phyloP scores from a whole-genome alignment of 2,329 filamentous ascomycete genomes.

The Zarea fungicola region DNA sequence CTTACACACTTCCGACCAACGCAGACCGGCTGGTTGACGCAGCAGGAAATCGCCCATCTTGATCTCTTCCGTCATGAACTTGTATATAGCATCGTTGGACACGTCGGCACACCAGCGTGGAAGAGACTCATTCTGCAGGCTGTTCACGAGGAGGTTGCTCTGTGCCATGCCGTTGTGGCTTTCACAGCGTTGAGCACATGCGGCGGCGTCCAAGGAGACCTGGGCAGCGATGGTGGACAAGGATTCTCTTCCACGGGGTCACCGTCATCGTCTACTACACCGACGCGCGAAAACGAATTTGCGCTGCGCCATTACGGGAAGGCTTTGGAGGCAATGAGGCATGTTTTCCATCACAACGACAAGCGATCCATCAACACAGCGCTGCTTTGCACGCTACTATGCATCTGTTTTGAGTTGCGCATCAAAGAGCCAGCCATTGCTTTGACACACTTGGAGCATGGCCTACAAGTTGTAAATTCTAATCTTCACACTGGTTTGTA shows the following conservation, averaged over 20 bases:
- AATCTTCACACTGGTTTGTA: conserved; percentile 13
- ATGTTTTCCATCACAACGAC: conserved; percentile 9
- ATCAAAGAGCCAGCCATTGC: conserved; percentile 11
- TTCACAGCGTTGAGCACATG: conserved; percentile 13
- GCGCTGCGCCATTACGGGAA: conserved; percentile 13
- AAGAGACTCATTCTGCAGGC: conserved; percentile 14
- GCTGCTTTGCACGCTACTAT: conserved; percentile 15
- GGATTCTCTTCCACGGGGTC: not conserved
- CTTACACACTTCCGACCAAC: conserved; percentile 15
- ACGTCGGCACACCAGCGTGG: conserved; percentile 12
- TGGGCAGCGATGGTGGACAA: not conserved
- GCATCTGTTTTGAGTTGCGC: conserved; percentile 17
- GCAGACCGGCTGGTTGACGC: conserved; percentile 13
- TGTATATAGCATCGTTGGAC: conserved; percentile 16
- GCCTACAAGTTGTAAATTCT: conserved; percentile 11
- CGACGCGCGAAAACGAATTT: conserved; percentile 10
- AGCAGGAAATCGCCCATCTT: conserved; percentile 7
- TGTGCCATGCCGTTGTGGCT: conserved; percentile 14
- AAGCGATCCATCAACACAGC: conserved; percentile 12
- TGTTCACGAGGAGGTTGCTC: conserved; percentile 12
- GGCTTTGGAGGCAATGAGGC: conserved; percentile 11
- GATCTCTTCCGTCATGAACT: conserved; percentile 15
- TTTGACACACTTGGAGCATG: conserved; percentile 14
- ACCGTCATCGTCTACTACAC: not conserved
- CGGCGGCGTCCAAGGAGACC: not conserved